Evolutionary conservation across 352 stramenopile species (phyloP).

Genomic region (Phytopythium litorale): DNA sequence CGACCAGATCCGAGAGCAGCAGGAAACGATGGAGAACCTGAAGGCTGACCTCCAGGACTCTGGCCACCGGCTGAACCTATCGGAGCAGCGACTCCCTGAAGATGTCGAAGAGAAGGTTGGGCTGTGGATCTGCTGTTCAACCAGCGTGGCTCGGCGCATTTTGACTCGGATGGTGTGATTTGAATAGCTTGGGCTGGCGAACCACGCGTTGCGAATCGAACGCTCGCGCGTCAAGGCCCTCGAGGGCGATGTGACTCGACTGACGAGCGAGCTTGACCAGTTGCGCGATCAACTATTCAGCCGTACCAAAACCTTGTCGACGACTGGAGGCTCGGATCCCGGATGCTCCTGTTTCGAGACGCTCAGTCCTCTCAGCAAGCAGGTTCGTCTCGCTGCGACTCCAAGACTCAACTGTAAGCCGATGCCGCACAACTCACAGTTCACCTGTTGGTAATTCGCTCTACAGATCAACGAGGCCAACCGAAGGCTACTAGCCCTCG

Average conservation of each 20-base stretch:
- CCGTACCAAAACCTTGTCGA: neutral
- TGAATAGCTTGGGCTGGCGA: slow-evolving; percentile 20
- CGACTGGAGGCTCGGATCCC: too few species aligned
- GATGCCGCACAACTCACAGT: neutral
- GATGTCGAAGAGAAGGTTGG: slow-evolving; percentile 36
- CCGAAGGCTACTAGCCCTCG: slow-evolving; percentile 19
- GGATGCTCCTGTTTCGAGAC: neutral
- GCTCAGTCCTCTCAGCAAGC: neutral
- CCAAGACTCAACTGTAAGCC: neutral
- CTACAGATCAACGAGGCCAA: slow-evolving; percentile 26
- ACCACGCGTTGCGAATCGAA: slow-evolving; percentile 14
- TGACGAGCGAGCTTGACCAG: neutral
- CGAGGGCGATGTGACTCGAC: slow-evolving; percentile 8
- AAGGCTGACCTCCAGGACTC: slow-evolving; percentile 31
- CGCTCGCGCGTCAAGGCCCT: slow-evolving; percentile 8
- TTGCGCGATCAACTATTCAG: neutral
- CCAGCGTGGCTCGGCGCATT: neutral
- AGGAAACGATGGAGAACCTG: slow-evolving; percentile 55
- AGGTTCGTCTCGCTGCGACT: neutral
- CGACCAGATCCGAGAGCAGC: slow-evolving; percentile 59
- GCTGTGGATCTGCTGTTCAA: neutral
- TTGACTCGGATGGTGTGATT: neutral
- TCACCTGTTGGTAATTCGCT: neutral
- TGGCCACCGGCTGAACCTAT: slow-evolving; percentile 3
- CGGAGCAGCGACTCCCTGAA: slow-evolving; percentile 1